These are phyloP conservation scores for Geranium brycei DNA, from an alignment of 345 rosid genomes.

Conservation along the genomic window DNA sequence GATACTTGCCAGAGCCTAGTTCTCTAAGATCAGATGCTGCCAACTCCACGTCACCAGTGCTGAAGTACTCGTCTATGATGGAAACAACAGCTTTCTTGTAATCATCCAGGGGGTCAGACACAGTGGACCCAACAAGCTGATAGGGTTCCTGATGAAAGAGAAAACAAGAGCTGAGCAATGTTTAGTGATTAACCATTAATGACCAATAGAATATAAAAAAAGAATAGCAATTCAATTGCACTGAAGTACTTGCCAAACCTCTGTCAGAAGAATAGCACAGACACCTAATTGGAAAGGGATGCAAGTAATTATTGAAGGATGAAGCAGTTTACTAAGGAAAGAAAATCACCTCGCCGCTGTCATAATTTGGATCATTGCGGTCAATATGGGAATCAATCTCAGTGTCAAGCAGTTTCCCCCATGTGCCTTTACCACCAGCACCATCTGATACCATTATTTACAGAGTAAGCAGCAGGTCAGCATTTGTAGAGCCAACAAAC, in stretches of 20 bases:
- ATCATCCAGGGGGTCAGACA: constrained; percentile 85
- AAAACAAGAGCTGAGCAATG: neutral
- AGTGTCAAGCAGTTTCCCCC: constrained; percentile 94
- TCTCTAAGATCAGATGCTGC: constrained; percentile 94
- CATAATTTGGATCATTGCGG: constrained; percentile 92
- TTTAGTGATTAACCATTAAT: too few relatives aligned
- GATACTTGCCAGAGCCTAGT: constrained; percentile 80
- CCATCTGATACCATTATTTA: constrained; percentile 45
- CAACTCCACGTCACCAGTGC: constrained; percentile 75
- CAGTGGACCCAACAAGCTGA: constrained; percentile 65
- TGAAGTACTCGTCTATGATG: constrained; percentile 78
- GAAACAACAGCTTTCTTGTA: constrained; percentile 83
- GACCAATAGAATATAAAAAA: too few relatives aligned
- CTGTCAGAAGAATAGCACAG: too few relatives aligned
- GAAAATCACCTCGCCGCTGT: constrained; percentile 85
- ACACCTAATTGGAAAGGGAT: neutral
- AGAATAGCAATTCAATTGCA: too few relatives aligned
- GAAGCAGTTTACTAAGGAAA: constrained; percentile 1
- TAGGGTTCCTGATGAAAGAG: constrained; percentile 55
- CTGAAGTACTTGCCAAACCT: too few relatives aligned
- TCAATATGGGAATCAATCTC: constrained; percentile 58
- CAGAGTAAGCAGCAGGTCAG: neutral
- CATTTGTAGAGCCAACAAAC: neutral
- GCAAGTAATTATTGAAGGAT: neutral
- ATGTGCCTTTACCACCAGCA: constrained; percentile 94